Evolutionary conservation across 1,284 basidiomycete genomes (phyloP).

Genomic region (Rhodotorula sp.): DNA sequence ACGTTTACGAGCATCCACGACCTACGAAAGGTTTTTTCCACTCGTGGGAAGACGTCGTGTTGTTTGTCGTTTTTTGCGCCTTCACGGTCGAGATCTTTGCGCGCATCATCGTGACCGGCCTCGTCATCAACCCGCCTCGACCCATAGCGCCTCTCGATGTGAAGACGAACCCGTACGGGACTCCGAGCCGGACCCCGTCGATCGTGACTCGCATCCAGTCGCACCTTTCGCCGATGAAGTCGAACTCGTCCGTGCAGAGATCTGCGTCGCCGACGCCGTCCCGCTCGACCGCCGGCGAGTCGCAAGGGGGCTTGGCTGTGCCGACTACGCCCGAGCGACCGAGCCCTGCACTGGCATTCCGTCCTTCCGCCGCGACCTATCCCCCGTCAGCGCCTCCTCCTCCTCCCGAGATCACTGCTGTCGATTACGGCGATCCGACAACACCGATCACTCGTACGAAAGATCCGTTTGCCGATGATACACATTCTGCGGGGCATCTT

Average conservation of each 20-base stretch:
- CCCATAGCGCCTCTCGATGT: background rate
- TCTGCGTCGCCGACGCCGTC: background rate
- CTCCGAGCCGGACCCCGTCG: constrained; percentile 16
- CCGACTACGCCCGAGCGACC: too few relatives aligned
- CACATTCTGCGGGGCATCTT: background rate
- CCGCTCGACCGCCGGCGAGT: background rate
- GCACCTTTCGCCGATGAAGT: constrained; percentile 15
- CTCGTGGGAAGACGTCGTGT: constrained; percentile 77
- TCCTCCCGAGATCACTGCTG: constrained; percentile 5
- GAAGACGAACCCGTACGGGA: background rate
- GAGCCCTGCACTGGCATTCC: background rate
- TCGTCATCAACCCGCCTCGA: constrained; percentile 78
- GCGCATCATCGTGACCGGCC: constrained; percentile 85
- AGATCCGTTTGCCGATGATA: constrained; percentile 1
- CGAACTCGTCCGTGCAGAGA: background rate
- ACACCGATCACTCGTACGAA: background rate
- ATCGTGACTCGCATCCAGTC: constrained; percentile 17
- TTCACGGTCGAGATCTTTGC: constrained; percentile 88
- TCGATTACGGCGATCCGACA: background rate
- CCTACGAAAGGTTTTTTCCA: constrained; percentile 69
- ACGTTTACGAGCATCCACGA: constrained; percentile 54
- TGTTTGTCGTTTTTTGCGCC: constrained; percentile 77
- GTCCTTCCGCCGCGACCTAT: constrained; percentile 3
- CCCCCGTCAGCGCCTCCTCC: background rate
- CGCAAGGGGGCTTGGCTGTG: too few relatives aligned